phyloP scores from a whole-genome alignment of 164 flowering plant species.

The Nelumbo lutea region DNA sequence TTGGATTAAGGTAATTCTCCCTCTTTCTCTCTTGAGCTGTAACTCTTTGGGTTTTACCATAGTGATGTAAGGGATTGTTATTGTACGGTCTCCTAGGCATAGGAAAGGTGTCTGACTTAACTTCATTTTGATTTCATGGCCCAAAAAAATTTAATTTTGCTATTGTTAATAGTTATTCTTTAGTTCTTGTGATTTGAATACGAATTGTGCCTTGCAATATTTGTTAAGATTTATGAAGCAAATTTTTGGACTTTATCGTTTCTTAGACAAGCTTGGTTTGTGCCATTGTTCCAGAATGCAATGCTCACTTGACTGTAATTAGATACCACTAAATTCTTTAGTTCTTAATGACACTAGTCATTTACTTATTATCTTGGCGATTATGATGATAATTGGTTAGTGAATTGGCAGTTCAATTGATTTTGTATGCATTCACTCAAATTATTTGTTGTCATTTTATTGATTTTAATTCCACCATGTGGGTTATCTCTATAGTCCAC shows the following conservation, averaged over 20 bases:
- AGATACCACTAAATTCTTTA: constrained; percentile 34
- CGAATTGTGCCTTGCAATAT: neutral
- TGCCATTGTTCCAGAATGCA: constrained; percentile 84
- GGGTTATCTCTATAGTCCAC: constrained; percentile 49
- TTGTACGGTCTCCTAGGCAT: constrained; percentile 94
- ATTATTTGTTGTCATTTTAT: neutral
- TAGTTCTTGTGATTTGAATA: too few relatives aligned
- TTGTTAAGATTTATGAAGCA: neutral
- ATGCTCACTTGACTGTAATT: constrained; percentile 68
- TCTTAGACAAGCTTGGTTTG: constrained; percentile 93
- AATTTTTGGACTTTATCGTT: constrained; percentile 7
- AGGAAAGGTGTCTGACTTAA: constrained; percentile 62
- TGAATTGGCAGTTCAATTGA: neutral
- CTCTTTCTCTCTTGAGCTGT: neutral
- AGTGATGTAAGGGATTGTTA: constrained; percentile 93
- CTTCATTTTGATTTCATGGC: neutral
- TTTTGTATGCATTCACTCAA: neutral
- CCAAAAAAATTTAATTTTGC: neutral
- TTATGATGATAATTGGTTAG: neutral
- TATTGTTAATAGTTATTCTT: neutral
- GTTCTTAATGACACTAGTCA: neutral
- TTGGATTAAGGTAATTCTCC: constrained; percentile 60
- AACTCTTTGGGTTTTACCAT: constrained; percentile 12
- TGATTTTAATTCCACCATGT: constrained; percentile 8
- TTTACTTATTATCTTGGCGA: neutral